Base-by-base conservation (phyloP, 2,329 filamentous ascomycete species). In the Zasmidium cellare region DNA sequence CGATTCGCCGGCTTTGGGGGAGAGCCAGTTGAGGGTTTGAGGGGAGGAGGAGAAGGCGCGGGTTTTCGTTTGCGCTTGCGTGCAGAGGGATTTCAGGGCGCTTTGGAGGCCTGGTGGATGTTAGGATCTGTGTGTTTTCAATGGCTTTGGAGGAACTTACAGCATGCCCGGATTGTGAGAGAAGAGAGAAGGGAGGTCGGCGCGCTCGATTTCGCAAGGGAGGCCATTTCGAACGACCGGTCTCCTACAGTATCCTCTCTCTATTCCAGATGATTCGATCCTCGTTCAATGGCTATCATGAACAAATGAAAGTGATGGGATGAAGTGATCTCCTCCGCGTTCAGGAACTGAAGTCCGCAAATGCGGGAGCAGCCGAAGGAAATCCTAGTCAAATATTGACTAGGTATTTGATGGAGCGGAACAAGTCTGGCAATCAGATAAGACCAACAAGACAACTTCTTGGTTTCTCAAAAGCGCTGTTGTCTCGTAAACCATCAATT, bases 1-100 rank as follows among this genome's bases (percentile, higher is more conserved):
- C 71, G 86, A 88, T 73, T 91, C 92, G 64, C 90, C 86, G 68
- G 87, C 77, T 69, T 85, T 88, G 31, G 93, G 93, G 57, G 90
- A 84, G 49, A 97, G 88, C 92, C 92, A 97, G 71, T 85, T 89
- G 79, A 81, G 53, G 19, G 63, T 59, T 44, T 47, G 41, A 5
- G 54, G 59, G 2, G 64, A 64, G n/a, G 68, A 61, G 51, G 67
- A 65, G 62, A 71, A 72, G 47, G 67, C 45, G 46, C 67, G 68
- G 19, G 56, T 49, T 49, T 62, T 54, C 50, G 52, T 51, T 50
- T 62, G 60, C 18, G 59, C 59, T 63, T 65, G 59, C 51, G 51
- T 56, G 51, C 58, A 58, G 55, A 71, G 61, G 24, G 63, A 48
- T 49, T 62, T 64, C 22, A 70, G 62, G 46, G 66, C 60, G 46